Evolutionary conservation across 2,329 filamentous ascomycete species (phyloP).

Genomic region (Monosporascus sp.): DNA sequence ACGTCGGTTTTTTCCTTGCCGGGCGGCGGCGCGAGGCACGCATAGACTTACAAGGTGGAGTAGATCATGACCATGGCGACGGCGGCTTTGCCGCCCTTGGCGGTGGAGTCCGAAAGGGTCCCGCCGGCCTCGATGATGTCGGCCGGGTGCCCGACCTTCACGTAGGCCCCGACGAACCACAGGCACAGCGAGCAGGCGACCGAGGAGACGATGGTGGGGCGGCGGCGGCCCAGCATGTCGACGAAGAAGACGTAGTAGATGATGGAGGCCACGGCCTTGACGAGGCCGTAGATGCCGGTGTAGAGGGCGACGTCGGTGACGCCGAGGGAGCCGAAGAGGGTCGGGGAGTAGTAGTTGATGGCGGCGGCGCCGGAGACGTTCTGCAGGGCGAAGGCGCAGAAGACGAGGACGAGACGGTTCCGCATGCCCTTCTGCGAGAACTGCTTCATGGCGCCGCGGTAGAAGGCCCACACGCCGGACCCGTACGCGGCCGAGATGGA

Average conservation of each 20-base stretch:
- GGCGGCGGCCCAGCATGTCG: slow-evolving; percentile 35
- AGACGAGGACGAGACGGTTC: slow-evolving; percentile 34
- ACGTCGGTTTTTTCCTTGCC: too few species aligned
- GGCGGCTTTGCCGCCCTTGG: slow-evolving; percentile 45
- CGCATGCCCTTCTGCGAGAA: slow-evolving; percentile 35
- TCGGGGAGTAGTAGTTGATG: slow-evolving; percentile 40
- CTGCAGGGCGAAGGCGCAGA: slow-evolving; percentile 33
- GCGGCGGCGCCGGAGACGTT: slow-evolving; percentile 38
- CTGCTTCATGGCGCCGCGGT: slow-evolving; percentile 30
- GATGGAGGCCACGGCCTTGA: slow-evolving; percentile 37
- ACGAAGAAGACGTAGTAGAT: slow-evolving; percentile 37
- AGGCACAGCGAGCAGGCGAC: slow-evolving; percentile 43
- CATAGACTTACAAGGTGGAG: slow-evolving; percentile 41
- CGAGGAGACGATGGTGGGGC: slow-evolving; percentile 42
- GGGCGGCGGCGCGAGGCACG: not conserved
- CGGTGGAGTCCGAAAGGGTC: slow-evolving; percentile 35
- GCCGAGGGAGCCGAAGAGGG: slow-evolving; percentile 38
- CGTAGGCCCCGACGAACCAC: slow-evolving; percentile 49
- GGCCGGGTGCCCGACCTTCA: slow-evolving; percentile 46
- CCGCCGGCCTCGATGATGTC: slow-evolving; percentile 38
- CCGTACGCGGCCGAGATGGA: slow-evolving; percentile 28
- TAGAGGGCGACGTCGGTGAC: slow-evolving; percentile 40
- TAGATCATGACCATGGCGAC: slow-evolving; percentile 53
- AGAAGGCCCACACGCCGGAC: slow-evolving; percentile 27
- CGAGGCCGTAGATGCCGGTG: slow-evolving; percentile 47